phyloP scores from a whole-genome alignment of 2,329 filamentous ascomycete species.

The Macrophomina phaseolina region DNA sequence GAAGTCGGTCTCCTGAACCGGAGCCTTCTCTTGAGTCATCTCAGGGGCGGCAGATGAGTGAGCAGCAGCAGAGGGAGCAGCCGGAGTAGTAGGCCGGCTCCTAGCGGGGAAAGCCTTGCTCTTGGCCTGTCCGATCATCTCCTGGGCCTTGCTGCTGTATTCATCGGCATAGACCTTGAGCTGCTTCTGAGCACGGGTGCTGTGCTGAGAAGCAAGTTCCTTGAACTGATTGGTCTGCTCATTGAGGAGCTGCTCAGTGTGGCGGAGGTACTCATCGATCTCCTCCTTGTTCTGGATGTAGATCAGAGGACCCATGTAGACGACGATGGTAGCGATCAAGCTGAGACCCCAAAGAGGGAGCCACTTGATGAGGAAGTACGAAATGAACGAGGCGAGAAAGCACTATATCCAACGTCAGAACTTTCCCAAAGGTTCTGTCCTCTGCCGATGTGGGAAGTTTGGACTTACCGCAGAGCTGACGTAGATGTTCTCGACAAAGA shows the following conservation, averaged over 20 bases:
- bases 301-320: slow-evolving; percentile 66
- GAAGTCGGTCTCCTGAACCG: slow-evolving; percentile 43
- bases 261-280: slow-evolving; percentile 65
- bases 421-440: neutral
- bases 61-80: slow-evolving; percentile 9
- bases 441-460: neutral
- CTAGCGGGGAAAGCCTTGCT: slow-evolving; percentile 24
- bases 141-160: slow-evolving; percentile 66
- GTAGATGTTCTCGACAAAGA: slow-evolving; percentile 69
- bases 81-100: slow-evolving; percentile 14
- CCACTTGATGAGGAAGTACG: slow-evolving; percentile 70
- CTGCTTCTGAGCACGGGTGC: slow-evolving; percentile 62
- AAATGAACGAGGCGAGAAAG: slow-evolving; percentile 62
- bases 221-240: slow-evolving; percentile 65
- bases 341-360: slow-evolving; percentile 69
- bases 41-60: neutral
- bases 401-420: slow-evolving; percentile 50
- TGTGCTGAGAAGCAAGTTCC: slow-evolving; percentile 65
- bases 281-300: slow-evolving; percentile 70
- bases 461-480: slow-evolving; percentile 63
- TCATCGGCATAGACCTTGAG: slow-evolving; percentile 65
- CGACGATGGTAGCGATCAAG: slow-evolving; percentile 60
- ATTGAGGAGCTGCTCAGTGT: slow-evolving; percentile 60
- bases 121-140: slow-evolving; percentile 47
- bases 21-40: slow-evolving; percentile 39